Conservation (phyloP, 2,329 filamentous ascomycete genomes). For the Juglanconis juglandina region DNA sequence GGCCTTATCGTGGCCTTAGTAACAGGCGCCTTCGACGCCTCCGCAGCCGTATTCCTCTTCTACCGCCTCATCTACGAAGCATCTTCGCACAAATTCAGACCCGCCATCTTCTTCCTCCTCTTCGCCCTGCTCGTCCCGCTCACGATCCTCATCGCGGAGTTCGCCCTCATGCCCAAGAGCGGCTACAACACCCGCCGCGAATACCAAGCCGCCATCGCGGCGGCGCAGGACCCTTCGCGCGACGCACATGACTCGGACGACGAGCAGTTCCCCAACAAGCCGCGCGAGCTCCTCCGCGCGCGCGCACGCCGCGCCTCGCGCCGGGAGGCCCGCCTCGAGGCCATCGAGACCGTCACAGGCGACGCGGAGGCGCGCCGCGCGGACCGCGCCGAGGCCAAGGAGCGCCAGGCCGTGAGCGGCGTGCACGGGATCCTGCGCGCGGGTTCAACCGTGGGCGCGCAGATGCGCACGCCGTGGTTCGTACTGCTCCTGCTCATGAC, state of each 20-base stretch:
- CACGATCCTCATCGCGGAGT: constrained; percentile 35
- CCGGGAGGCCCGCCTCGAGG: constrained; percentile 55
- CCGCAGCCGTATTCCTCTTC: constrained; percentile 58
- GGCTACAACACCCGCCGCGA: constrained; percentile 38
- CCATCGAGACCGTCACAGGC: constrained; percentile 63
- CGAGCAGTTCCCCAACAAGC: constrained; percentile 42
- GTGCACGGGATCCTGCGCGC: constrained; percentile 69
- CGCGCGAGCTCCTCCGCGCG: constrained; percentile 35
- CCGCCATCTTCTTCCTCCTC: constrained; percentile 35
- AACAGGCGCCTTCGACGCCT: constrained; percentile 63
- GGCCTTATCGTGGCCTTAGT: constrained; percentile 59
- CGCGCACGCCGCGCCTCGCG: constrained; percentile 42
- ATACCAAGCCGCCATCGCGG: constrained; percentile 37
- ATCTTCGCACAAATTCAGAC: constrained; percentile 30
- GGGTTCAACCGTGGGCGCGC: constrained; percentile 57
- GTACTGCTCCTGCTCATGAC: constrained; percentile 66
- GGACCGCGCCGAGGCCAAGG: constrained; percentile 46
- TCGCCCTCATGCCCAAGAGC: constrained; percentile 36
- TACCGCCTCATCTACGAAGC: constrained; percentile 56
- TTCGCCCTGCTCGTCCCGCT: constrained; percentile 37
- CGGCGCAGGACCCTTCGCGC: constrained; percentile 32
- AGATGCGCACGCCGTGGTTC: constrained; percentile 70
- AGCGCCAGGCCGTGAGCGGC: constrained; percentile 56
- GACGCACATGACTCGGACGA: constrained; percentile 54
- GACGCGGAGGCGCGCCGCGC: constrained; percentile 53